A percentile compares a stretch with the other conserved stretches of the same genome.
Conservation (phyloP, 768 basidiomycete genomes). For the Mycena indigotica region DNA sequence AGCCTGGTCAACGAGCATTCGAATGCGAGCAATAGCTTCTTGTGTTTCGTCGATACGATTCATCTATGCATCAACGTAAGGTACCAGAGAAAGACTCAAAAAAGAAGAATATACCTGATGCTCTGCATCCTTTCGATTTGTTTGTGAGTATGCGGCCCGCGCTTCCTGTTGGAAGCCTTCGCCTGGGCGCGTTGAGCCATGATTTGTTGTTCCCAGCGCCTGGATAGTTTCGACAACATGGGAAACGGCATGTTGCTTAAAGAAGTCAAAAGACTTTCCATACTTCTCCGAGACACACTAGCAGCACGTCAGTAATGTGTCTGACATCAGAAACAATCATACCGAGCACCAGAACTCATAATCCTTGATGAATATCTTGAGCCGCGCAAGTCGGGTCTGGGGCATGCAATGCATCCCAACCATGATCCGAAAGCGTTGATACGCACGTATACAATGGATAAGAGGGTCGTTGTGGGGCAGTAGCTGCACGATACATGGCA, state of each 20-base stretch:
- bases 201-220: slow-evolving; percentile 30
- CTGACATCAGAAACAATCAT: not conserved
- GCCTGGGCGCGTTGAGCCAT: slow-evolving; percentile 30
- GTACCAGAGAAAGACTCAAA: not conserved
- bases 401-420: not conserved
- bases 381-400: not conserved
- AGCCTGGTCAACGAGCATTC: slow-evolving; percentile 12
- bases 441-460: too few relatives aligned
- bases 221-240: slow-evolving; percentile 29
- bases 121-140: slow-evolving; percentile 33
- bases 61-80: slow-evolving; percentile 11
- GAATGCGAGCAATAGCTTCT: slow-evolving; percentile 16
- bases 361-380: slow-evolving; percentile 2
- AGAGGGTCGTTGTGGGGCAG: too few relatives aligned
- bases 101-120: not conserved
- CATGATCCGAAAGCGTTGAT: too few relatives aligned
- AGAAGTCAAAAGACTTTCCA: slow-evolving; percentile 31
- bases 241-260: slow-evolving; percentile 30
- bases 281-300: slow-evolving; percentile 25
- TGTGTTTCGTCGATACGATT: slow-evolving; percentile 12
- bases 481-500: too few relatives aligned
- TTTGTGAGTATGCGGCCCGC: slow-evolving; percentile 30
- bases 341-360: not conserved
- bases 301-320: not conserved
- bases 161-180: slow-evolving; percentile 37